A percentile compares a stretch with the other conserved stretches of the same genome.
These are phyloP conservation scores for Cyberlindnera saturnus DNA, from an alignment of 805 yeast species.

Conservation along the genomic window DNA sequence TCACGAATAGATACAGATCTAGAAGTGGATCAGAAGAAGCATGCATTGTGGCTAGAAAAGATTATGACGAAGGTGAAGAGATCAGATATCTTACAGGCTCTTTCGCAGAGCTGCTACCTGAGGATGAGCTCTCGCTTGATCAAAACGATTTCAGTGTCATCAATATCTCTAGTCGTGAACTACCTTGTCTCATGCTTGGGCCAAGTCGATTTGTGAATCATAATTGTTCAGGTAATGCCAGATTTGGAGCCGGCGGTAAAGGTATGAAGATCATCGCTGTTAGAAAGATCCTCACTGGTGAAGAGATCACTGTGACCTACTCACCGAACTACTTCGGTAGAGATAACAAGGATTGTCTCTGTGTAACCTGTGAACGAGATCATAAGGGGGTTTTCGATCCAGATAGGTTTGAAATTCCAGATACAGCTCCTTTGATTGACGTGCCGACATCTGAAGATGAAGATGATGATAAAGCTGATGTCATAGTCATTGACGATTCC, in stretches of 20 bases:
- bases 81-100: conserved; percentile 32
- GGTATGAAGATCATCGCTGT: conserved; percentile 30
- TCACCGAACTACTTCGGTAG: conserved; percentile 38
- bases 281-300: conserved; percentile 33
- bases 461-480: conserved; percentile 1
- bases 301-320: conserved; percentile 41
- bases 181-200: conserved; percentile 38
- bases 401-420: conserved; percentile 7
- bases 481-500: background rate
- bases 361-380: conserved; percentile 35
- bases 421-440: background rate
- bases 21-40: conserved; percentile 21
- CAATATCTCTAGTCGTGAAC: conserved; percentile 26
- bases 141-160: conserved; percentile 39
- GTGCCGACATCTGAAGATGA: conserved; percentile 3
- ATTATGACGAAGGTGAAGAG: conserved; percentile 25
- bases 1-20: conserved; percentile 34
- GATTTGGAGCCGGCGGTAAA: conserved; percentile 25
- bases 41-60: conserved; percentile 32
- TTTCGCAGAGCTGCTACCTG: conserved; percentile 28
- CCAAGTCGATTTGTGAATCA: conserved; percentile 44
- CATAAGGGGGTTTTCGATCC: conserved; percentile 26
- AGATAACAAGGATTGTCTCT: conserved; percentile 36
- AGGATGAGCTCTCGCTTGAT: conserved; percentile 27
- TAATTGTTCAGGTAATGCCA: conserved; percentile 39